phyloP scores from a whole-genome alignment of 2,329 filamentous ascomycete species.

The Zopfia rhizophila region DNA sequence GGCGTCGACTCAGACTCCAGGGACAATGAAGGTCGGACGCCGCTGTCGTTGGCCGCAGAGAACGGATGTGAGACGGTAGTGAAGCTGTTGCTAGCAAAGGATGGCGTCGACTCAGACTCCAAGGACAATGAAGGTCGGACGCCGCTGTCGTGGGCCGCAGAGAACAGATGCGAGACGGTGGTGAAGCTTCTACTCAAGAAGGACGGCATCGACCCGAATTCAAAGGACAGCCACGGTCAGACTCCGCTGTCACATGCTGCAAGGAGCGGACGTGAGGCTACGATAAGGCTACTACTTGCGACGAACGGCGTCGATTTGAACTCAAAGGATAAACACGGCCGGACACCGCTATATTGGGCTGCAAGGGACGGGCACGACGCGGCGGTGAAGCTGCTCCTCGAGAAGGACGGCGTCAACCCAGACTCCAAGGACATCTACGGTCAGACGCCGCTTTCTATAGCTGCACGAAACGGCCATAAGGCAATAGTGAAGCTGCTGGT shows the following conservation, averaged over 20 bases:
- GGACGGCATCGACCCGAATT: not conserved
- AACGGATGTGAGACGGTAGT: constrained; percentile 7
- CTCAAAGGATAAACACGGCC: constrained; percentile 3
- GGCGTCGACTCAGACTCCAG: constrained; percentile 6
- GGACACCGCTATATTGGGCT: constrained; percentile 12
- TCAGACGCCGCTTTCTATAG: constrained; percentile 15
- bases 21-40: constrained; percentile 8
- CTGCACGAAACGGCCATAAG: constrained; percentile 7
- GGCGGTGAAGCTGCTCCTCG: constrained; percentile 12
- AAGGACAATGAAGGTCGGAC: not conserved
- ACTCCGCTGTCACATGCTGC: too few relatives aligned
- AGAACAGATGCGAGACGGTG: not conserved
- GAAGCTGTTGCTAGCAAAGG: constrained; percentile 2
- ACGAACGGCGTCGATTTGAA: constrained; percentile 10
- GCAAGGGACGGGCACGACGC: constrained; percentile 1
- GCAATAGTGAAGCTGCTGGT: constrained; percentile 2
- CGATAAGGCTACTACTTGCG: constrained; percentile 6
- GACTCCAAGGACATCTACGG: constrained; percentile 12
- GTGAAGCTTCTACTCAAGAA: constrained; percentile 10
- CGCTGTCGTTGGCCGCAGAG: constrained; percentile 5
- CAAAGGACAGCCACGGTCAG: constrained; percentile 2
- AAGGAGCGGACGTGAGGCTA: constrained; percentile 2
- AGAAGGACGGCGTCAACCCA: too few relatives aligned
- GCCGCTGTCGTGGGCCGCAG: constrained; percentile 1
- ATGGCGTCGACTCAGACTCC: not conserved